Evolutionary conservation across 768 basidiomycete species (phyloP).

Genomic region (Tulasnella sp.): DNA sequence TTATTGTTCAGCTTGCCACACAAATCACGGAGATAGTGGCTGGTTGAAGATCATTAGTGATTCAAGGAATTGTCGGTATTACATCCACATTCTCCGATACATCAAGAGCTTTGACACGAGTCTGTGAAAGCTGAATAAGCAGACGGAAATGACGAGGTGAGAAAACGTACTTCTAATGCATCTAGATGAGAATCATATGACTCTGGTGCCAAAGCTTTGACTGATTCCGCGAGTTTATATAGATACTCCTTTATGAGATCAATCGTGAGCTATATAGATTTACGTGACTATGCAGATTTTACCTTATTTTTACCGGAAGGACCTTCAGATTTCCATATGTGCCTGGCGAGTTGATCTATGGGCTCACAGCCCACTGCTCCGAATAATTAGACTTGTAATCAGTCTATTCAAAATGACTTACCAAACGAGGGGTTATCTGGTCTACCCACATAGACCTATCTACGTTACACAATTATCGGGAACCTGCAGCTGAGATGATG

Average conservation of each 20-base stretch:
- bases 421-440: conserved; percentile 83
- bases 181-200: conserved; percentile 66
- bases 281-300: not conserved
- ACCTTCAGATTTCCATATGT: conserved; percentile 63
- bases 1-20: too few relatives aligned
- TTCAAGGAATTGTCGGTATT: too few relatives aligned
- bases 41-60: too few relatives aligned
- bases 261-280: not conserved
- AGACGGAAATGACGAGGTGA: too few relatives aligned
- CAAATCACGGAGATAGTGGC: too few relatives aligned
- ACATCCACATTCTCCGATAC: too few relatives aligned
- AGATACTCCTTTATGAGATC: conserved; percentile 58
- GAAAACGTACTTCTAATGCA: conserved; percentile 48
- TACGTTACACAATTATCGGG: not conserved
- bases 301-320: conserved; percentile 90
- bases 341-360: conserved; percentile 48
- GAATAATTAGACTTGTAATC: not conserved
- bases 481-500: conserved; percentile 22
- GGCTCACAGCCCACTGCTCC: conserved; percentile 68
- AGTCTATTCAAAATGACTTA: conserved; percentile 26
- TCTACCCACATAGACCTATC: conserved; percentile 73
- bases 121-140: too few relatives aligned
- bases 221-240: conserved; percentile 57
- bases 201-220: conserved; percentile 58
- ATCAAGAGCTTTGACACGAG: too few relatives aligned